phyloP scores from a whole-genome alignment of 2,329 filamentous ascomycete species.

The Zalaria sp. region DNA sequence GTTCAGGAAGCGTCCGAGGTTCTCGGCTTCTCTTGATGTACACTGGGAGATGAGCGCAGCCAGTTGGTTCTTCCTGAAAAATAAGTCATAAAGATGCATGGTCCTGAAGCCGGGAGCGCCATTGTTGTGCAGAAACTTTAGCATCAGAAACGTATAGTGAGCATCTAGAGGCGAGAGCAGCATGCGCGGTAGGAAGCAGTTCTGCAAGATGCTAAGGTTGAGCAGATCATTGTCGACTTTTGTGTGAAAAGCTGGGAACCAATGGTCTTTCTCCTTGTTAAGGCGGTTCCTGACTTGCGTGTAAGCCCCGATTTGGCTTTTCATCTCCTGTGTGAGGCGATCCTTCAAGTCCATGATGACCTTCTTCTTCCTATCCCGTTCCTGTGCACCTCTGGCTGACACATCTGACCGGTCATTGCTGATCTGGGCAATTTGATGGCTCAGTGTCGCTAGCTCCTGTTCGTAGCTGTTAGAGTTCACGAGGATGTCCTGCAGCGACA shows the following conservation, averaged over 20 bases:
- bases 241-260: slow-evolving; percentile 56
- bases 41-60: slow-evolving; percentile 76
- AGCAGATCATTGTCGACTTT: slow-evolving; percentile 44
- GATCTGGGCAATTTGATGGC: slow-evolving; percentile 52
- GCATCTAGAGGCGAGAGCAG: slow-evolving; percentile 75
- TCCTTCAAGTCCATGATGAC: slow-evolving; percentile 54
- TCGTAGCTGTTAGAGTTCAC: slow-evolving; percentile 68
- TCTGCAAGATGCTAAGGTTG: slow-evolving; percentile 68
- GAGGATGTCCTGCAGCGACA: slow-evolving; percentile 68
- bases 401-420: slow-evolving; percentile 61
- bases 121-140: slow-evolving; percentile 75
- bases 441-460: slow-evolving; percentile 55
- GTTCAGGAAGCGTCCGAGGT: slow-evolving; percentile 81
- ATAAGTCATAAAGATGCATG: slow-evolving; percentile 65
- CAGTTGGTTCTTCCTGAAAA: slow-evolving; percentile 74
- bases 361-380: slow-evolving; percentile 57
- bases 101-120: slow-evolving; percentile 79
- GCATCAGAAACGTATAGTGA: slow-evolving; percentile 73
- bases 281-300: slow-evolving; percentile 55
- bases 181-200: slow-evolving; percentile 82
- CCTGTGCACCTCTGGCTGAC: slow-evolving; percentile 48
- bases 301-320: slow-evolving; percentile 53
- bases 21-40: slow-evolving; percentile 80
- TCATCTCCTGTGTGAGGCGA: slow-evolving; percentile 58
- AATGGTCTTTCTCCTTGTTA: slow-evolving; percentile 59